Percentiles rank a stretch among this genome's conserved stretches.
These are phyloP conservation scores for Boletus smithii DNA, from an alignment of 1,284 basidiomycete species.

Conservation along the genomic window DNA sequence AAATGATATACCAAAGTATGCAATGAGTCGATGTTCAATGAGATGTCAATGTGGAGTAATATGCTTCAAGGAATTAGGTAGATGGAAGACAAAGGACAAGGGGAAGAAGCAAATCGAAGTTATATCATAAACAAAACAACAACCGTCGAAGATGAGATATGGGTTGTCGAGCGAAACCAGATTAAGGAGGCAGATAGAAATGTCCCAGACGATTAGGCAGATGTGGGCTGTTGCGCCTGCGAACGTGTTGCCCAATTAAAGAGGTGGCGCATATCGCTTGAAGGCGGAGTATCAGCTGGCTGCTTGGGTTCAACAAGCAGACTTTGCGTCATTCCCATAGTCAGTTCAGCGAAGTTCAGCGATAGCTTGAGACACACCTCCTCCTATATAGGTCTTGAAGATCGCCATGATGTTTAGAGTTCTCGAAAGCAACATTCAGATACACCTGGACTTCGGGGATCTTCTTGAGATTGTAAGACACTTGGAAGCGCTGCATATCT, in stretches of 20 bases:
- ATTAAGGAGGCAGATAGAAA: constrained; percentile 17
- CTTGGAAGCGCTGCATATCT: constrained; percentile 95
- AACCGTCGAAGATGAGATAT: constrained; percentile 20
- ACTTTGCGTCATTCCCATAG: constrained; percentile 37
- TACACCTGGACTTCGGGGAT: constrained; percentile 84
- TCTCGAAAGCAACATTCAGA: constrained; percentile 68
- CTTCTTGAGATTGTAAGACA: constrained; percentile 76
- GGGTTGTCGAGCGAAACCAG: constrained; percentile 17
- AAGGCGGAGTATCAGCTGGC: constrained; percentile 62
- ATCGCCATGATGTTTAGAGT: constrained; percentile 68
- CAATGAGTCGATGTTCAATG: constrained; percentile 26
- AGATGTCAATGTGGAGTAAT: constrained; percentile 25
- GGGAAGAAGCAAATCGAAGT: constrained; percentile 21
- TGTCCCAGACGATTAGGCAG: constrained; percentile 27
- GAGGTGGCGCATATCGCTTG: constrained; percentile 67
- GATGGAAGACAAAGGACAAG: constrained; percentile 19
- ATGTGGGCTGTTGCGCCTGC: constrained; percentile 37
- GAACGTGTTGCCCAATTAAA: constrained; percentile 72
- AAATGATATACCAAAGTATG: constrained; percentile 33
- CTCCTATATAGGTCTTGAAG: constrained; percentile 78
- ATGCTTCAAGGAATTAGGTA: constrained; percentile 29
- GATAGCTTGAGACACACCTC: constrained; percentile 47
- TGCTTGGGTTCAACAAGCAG: constrained; percentile 77
- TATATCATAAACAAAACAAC: constrained; percentile 30
- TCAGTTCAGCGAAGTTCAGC: constrained; percentile 1